These are phyloP conservation scores for Suillus occidentalis DNA, from an alignment of 768 basidiomycete species.

Conservation along the genomic window DNA sequence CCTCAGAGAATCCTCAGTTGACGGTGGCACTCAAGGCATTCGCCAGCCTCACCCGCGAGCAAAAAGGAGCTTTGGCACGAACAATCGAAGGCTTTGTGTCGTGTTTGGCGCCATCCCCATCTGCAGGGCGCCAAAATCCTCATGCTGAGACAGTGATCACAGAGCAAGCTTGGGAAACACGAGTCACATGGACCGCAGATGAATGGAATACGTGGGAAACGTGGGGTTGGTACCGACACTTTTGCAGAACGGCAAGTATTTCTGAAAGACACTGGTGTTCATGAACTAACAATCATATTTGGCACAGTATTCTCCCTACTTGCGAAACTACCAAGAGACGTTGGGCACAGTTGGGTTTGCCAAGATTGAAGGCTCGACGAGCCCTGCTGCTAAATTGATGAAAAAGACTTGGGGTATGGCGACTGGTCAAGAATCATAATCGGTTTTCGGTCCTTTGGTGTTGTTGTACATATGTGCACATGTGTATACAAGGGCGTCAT, in stretches of 20 bases:
- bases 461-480: slow-evolving; percentile 1
- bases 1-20: slow-evolving; percentile 66
- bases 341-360: slow-evolving; percentile 68
- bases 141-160: slow-evolving; percentile 57
- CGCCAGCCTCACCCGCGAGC: slow-evolving; percentile 70
- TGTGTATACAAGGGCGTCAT: background rate
- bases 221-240: slow-evolving; percentile 91
- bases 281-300: slow-evolving; percentile 9
- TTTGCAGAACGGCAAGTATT: slow-evolving; percentile 70
- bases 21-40: slow-evolving; percentile 73
- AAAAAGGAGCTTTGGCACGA: slow-evolving; percentile 69
- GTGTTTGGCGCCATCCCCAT: slow-evolving; percentile 49
- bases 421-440: slow-evolving; percentile 53
- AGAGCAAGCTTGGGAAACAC: slow-evolving; percentile 69
- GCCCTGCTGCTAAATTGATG: slow-evolving; percentile 57
- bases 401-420: slow-evolving; percentile 72
- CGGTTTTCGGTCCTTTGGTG: background rate
- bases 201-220: slow-evolving; percentile 88
- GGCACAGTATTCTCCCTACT: slow-evolving; percentile 72
- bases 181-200: slow-evolving; percentile 64
- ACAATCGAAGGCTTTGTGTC: slow-evolving; percentile 76
- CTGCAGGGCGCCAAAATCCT: slow-evolving; percentile 48
- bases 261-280: background rate
- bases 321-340: slow-evolving; percentile 72
- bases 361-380: slow-evolving; percentile 56